phyloP scores from a whole-genome alignment of 2,329 filamentous ascomycete genomes.

The Fusarium abutilonis region DNA sequence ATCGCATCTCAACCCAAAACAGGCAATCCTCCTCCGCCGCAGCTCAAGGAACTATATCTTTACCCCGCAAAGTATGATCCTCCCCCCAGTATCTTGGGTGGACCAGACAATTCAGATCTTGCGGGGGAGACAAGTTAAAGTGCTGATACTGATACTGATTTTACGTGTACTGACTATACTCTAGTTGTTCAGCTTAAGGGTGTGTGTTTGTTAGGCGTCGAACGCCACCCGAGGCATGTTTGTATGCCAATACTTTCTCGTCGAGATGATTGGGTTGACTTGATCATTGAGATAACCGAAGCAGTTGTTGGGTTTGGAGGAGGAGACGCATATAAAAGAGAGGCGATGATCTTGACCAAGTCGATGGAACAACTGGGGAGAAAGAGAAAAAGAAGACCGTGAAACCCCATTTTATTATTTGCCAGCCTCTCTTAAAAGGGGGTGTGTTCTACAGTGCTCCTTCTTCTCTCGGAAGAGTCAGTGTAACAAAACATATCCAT shows the following conservation, averaged over 20 bases:
- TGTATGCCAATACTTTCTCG: neutral
- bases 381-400: conserved; percentile 4
- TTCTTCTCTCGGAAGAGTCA: conserved; percentile 13
- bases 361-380: conserved; percentile 22
- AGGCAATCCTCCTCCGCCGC: conserved; percentile 40
- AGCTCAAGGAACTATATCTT: conserved; percentile 18
- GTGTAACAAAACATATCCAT: conserved; percentile 26
- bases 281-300: neutral
- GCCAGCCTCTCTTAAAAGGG: conserved; percentile 6
- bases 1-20: conserved; percentile 40
- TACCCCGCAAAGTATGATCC: conserved; percentile 43
- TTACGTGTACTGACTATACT: neutral
- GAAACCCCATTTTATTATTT: conserved; percentile 6
- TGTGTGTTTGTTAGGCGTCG: conserved; percentile 13
- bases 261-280: neutral
- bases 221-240: conserved; percentile 44
- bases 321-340: conserved; percentile 12
- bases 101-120: conserved; percentile 38
- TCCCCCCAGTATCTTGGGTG: conserved; percentile 27
- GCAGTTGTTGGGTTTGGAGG: neutral
- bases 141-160: conserved; percentile 10
- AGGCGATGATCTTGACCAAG: conserved; percentile 21
- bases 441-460: conserved; percentile 11
- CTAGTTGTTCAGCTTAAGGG: neutral
- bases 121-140: conserved; percentile 29